Evolutionary conservation across 1,284 basidiomycete species (phyloP).

Genomic region (Phlebopus sp.): DNA sequence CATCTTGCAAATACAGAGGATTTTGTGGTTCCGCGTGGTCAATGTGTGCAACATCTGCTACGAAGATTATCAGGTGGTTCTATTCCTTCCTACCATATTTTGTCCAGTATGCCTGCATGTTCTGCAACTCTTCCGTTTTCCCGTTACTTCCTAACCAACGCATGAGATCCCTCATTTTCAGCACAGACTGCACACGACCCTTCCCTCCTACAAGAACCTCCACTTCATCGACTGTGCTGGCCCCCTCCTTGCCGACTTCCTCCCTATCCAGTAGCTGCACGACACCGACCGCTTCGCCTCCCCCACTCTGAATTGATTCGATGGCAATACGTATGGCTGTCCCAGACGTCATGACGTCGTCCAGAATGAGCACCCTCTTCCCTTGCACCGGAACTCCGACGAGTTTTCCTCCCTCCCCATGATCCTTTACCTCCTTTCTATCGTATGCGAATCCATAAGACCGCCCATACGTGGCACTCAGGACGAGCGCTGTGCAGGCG

Average conservation of each 20-base stretch:
- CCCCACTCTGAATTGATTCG: constrained; percentile 62
- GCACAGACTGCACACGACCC: constrained; percentile 70
- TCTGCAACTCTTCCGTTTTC: constrained; percentile 61
- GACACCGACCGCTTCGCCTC: constrained; percentile 86
- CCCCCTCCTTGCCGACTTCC: constrained; percentile 74
- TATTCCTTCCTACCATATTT: constrained; percentile 68
- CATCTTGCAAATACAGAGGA: neutral
- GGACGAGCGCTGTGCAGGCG: constrained; percentile 79
- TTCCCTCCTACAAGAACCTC: constrained; percentile 66
- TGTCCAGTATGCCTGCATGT: constrained; percentile 81
- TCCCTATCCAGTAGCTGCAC: constrained; percentile 89
- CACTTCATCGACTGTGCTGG: constrained; percentile 83
- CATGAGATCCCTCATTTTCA: constrained; percentile 87
- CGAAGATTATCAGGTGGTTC: neutral
- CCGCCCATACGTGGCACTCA: constrained; percentile 65
- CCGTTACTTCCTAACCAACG: constrained; percentile 74
- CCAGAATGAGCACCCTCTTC: constrained; percentile 82
- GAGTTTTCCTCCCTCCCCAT: constrained; percentile 94
- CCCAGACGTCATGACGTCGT: constrained; percentile 97
- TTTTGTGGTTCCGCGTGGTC: neutral
- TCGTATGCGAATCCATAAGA: constrained; percentile 88
- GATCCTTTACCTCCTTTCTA: constrained; percentile 93
- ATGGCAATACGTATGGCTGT: constrained; percentile 88
- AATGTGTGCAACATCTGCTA: neutral
- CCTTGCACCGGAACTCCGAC: constrained; percentile 85